Evolutionary conservation across 495 filamentous ascomycete genomes (phyloP).

Genomic region (Pseudevernia furfuracea): DNA sequence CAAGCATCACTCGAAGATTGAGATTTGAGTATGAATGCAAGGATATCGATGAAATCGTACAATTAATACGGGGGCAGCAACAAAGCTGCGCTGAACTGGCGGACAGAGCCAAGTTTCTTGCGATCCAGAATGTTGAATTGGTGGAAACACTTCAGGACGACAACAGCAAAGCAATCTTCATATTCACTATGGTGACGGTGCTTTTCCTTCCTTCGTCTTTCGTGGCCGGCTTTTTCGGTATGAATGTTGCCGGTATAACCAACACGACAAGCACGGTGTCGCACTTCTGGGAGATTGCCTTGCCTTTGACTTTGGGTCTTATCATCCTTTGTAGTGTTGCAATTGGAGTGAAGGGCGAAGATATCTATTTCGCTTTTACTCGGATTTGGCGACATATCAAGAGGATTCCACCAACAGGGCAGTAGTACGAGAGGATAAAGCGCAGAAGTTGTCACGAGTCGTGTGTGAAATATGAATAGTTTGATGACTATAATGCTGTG

Average conservation of each 20-base stretch:
- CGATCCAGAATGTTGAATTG: constrained; percentile 17
- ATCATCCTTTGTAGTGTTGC: constrained; percentile 4
- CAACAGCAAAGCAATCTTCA: constrained; percentile 28
- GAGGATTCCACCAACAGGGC: too few relatives aligned
- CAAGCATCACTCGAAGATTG: constrained; percentile 12
- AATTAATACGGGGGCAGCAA: too few relatives aligned
- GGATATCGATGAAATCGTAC: too few relatives aligned
- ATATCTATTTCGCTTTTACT: background rate
- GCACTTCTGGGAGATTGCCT: constrained; percentile 14
- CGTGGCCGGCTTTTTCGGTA: constrained; percentile 30
- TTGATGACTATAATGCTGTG: too few relatives aligned
- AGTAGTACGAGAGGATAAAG: too few relatives aligned
- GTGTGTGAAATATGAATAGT: too few relatives aligned
- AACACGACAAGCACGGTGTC: background rate
- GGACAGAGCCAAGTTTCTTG: constrained; percentile 12
- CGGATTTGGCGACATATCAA: background rate
- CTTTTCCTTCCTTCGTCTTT: constrained; percentile 33
- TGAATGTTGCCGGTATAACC: constrained; percentile 26
- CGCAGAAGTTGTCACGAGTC: too few relatives aligned
- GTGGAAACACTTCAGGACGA: constrained; percentile 21
- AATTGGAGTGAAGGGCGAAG: constrained; percentile 10
- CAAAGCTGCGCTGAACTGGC: constrained; percentile 13
- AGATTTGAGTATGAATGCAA: constrained; percentile 16
- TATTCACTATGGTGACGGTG: constrained; percentile 34
- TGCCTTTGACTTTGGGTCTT: constrained; percentile 9